Evolutionary conservation across 2,329 filamentous ascomycete species (phyloP).

Genomic region (Grosmannia serpens): DNA sequence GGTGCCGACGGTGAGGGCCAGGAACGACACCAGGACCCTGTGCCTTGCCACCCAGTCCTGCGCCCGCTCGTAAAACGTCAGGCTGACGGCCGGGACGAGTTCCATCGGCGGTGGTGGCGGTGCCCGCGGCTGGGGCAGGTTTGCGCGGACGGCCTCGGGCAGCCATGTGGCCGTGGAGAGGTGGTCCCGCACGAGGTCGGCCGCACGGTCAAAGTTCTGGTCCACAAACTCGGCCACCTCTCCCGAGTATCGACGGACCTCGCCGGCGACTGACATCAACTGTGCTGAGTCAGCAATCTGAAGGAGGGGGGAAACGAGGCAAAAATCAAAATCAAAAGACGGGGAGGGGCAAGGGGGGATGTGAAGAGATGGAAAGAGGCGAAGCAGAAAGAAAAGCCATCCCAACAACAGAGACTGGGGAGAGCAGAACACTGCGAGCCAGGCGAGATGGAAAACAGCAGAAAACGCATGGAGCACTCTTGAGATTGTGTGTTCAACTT

Average conservation of each 20-base stretch:
- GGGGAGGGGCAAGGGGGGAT: not conserved
- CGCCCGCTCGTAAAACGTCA: slow-evolving; percentile 34
- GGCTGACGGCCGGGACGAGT: slow-evolving; percentile 17
- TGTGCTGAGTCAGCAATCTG: slow-evolving; percentile 15
- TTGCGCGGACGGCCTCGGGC: slow-evolving; percentile 54
- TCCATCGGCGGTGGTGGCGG: slow-evolving; percentile 20
- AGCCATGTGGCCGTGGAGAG: slow-evolving; percentile 61
- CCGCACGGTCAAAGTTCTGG: slow-evolving; percentile 65
- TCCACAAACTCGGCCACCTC: slow-evolving; percentile 73
- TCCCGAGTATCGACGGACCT: slow-evolving; percentile 58
- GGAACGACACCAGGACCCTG: slow-evolving; percentile 59
- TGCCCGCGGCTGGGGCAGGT: slow-evolving; percentile 35
- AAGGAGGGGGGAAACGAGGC: not conserved
- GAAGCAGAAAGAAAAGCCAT: not conserved
- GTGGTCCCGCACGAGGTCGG: slow-evolving; percentile 56
- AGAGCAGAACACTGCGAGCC: not conserved
- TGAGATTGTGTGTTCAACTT: not conserved
- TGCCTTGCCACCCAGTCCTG: slow-evolving; percentile 64
- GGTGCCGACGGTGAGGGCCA: slow-evolving; percentile 63
- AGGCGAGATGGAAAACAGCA: not conserved
- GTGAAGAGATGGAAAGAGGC: not conserved
- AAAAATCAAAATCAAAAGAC: not conserved
- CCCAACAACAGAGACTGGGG: too few species aligned
- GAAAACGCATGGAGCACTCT: not conserved
- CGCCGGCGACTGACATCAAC: slow-evolving; percentile 43